Evolutionary conservation across 2,329 filamentous ascomycete genomes (phyloP), one percentile per base, ranked within the genome.

Genomic region (Pleurostoma richardsiae): DNA sequence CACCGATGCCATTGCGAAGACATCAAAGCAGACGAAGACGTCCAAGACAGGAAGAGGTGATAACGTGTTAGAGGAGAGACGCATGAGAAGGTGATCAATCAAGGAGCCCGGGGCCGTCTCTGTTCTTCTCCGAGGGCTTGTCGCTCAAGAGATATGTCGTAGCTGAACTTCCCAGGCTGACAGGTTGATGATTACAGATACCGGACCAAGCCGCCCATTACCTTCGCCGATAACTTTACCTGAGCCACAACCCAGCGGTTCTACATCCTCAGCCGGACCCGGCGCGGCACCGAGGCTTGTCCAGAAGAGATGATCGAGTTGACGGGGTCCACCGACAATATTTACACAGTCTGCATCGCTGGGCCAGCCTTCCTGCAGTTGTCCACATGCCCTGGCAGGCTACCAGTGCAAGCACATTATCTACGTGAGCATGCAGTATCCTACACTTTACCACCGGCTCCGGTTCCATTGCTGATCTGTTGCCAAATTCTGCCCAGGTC

Each of bases 401-500:
- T 72, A 79, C 30, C 79, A 83, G 50, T 85, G 83, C 73, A 86
- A 86, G 56, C 83, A 87, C 54, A 66, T 82, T 29, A 50, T 85
- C 40, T 86, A 82, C 56, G 77, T 77, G 19, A 19, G 19, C 19
- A 55, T 39, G 66, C 62, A 19, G 19, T 19, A 19, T 4, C 10
- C 11, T 10, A 6, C 11, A 8, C 39, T 28, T 61, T 3, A n/a
- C 10, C 10, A 19, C 26, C 19, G 30, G 8, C 10, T 7, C 4
- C 10, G 3, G 11, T 1, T 40, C 6, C 10, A 11, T 31, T 36
- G 5, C 10, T 7, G 70, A 84, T 19, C 19, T 19, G 19, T 19
- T 19, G 19, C 19, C 19, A 19, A 19, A 19, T 19, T 19, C 19
- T 19, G 19, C 19, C 19, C 19, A 19, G 19, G 19, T 19, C 28